Evolutionary conservation across 768 basidiomycete genomes (phyloP).

Genomic region (Suillus paluster): DNA sequence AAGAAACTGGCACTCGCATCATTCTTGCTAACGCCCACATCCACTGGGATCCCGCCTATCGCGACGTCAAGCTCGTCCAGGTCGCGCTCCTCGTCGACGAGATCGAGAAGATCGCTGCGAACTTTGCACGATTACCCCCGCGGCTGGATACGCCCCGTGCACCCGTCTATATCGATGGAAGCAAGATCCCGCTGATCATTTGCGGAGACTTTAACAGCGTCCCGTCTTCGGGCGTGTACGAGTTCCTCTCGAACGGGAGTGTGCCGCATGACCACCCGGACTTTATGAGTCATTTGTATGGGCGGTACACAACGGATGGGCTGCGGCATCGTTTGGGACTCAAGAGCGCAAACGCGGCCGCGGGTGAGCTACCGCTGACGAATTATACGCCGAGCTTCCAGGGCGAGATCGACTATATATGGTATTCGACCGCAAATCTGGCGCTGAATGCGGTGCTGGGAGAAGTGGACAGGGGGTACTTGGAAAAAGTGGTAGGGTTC

Average conservation of each 20-base stretch:
- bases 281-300: conserved; percentile 91
- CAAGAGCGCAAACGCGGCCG: conserved; percentile 80
- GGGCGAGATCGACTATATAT: conserved; percentile 92
- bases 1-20: conserved; percentile 82
- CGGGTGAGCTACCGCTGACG: conserved; percentile 72
- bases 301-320: conserved; percentile 90
- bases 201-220: conserved; percentile 97
- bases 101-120: conserved; percentile 84
- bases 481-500: conserved; percentile 93
- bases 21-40: conserved; percentile 92
- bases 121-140: conserved; percentile 84
- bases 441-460: conserved; percentile 84
- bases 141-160: conserved; percentile 41
- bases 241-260: conserved; percentile 79
- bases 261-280: conserved; percentile 81
- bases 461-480: conserved; percentile 82
- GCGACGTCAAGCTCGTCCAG: conserved; percentile 98
- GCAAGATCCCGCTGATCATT: conserved; percentile 88
- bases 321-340: conserved; percentile 78
- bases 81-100: conserved; percentile 92
- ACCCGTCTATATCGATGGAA: conserved; percentile 79
- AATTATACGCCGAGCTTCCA: conserved; percentile 90
- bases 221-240: conserved; percentile 87
- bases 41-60: conserved; percentile 89
- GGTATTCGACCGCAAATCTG: conserved; percentile 79